These are phyloP conservation scores for Aspergillus diversus DNA, from an alignment of 495 filamentous ascomycete species.

Conservation along the genomic window DNA sequence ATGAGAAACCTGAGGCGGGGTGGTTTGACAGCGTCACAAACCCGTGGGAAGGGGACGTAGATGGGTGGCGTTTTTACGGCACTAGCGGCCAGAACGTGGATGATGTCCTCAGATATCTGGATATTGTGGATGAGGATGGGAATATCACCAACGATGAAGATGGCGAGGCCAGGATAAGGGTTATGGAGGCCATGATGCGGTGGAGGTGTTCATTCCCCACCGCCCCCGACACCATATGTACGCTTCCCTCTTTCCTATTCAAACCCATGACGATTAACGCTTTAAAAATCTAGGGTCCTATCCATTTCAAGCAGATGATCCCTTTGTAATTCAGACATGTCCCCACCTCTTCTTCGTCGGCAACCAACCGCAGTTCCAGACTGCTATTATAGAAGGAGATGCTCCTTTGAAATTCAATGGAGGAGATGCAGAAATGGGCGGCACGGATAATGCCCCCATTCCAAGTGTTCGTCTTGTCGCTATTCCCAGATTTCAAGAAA, in stretches of 20 bases:
- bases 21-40: constrained; percentile 94
- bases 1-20: constrained; percentile 54
- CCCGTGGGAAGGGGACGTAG: constrained; percentile 86
- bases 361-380: constrained; percentile 83
- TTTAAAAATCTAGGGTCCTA: constrained; percentile 71
- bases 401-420: constrained; percentile 38
- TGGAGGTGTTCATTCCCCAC: constrained; percentile 95
- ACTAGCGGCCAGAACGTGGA: constrained; percentile 91
- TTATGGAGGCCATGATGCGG: constrained; percentile 89
- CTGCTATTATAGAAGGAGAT: constrained; percentile 65
- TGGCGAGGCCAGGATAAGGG: constrained; percentile 71
- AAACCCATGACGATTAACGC: neutral
- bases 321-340: constrained; percentile 79
- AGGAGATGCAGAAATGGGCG: constrained; percentile 49
- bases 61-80: constrained; percentile 83
- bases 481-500: constrained; percentile 80
- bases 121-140: constrained; percentile 38
- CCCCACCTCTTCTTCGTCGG: constrained; percentile 92
- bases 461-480: constrained; percentile 75
- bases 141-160: constrained; percentile 28
- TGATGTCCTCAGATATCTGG: constrained; percentile 88
- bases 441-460: constrained; percentile 46
- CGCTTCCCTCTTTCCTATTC: constrained; percentile 35
- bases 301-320: constrained; percentile 90
- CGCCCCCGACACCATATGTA: constrained; percentile 94